Evolutionary conservation across 2,329 filamentous ascomycete species (phyloP), one percentile per base, ranked within the genome.

Genomic region (Epicoccum nigrum): DNA sequence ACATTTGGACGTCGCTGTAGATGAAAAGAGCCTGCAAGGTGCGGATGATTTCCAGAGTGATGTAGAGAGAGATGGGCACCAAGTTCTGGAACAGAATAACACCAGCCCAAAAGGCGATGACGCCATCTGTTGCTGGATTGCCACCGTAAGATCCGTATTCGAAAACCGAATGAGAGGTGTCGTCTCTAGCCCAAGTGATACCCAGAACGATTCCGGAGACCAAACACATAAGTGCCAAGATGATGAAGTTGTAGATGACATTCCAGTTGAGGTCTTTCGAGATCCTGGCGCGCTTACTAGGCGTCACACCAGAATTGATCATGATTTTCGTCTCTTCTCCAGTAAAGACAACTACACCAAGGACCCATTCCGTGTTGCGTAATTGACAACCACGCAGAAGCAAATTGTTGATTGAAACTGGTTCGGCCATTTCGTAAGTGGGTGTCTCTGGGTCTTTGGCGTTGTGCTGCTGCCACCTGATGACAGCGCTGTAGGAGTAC

Each of bases 261-360:
- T 96, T 96, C 83, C 91, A 95, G 78, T 99, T 99, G 62, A 99
- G 83, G 71, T 96, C 92, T 57, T 91, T 88, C 45, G 92, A 90
- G 64, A 99, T 92, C 61, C 90, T 86, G 30, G 94, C 86, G 56
- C 93, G 89, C 79, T 99, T 99, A 71, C 86, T 96, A 11, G 95
- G 94, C 1, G 94, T 99, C 56, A 93, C 88, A 54, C 94, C 94
- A 21, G 94, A 90, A 71, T 99, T 99, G 78, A 97, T 89, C 94
- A 99, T 99, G 72, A 97, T 97, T 77, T 97, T 99, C 27, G 93
- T 96, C 72, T 99, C 93, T 68, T 92, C 86, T 27, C 94, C 94
- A 12, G 94, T 97, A 75, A 96, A 99, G 15, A 96, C 80, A 41
- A 97, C 93, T 3, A 99, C 83, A 45, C 92, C 94, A 5, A 99